Percentiles rank a stretch among this genome's conserved stretches.
Conservation (phyloP, 441 rosid genomes). For the Hura crepitans region DNA sequence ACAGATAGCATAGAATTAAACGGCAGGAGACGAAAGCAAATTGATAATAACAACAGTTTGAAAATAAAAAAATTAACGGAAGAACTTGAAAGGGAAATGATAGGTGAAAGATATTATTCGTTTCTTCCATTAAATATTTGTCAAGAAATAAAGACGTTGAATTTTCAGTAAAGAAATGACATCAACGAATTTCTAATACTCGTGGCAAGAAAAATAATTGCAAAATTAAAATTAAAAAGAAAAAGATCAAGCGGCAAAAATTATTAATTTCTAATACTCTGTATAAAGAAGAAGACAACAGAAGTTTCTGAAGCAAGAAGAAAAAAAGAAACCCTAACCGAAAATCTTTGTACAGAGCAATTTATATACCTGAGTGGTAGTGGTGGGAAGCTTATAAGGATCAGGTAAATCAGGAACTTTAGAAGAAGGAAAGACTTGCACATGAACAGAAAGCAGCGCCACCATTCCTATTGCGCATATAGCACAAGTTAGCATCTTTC, state of each 20-base stretch:
- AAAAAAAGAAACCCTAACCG: slow-evolving; percentile 15
- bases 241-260: neutral
- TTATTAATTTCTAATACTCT: too few species aligned
- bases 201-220: neutral
- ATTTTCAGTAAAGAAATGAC: neutral
- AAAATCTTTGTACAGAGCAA: neutral
- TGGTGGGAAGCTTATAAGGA: slow-evolving; percentile 39
- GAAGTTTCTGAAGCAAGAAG: neutral
- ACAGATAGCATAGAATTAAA: neutral
- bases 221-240: neutral
- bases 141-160: neutral
- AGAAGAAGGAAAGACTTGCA: slow-evolving; percentile 50
- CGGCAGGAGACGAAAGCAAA: neutral
- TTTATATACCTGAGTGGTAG: slow-evolving; percentile 39
- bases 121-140: neutral
- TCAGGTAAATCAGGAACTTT: slow-evolving; percentile 46
- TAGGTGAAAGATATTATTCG: neutral
- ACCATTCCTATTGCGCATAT: slow-evolving; percentile 50
- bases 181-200: neutral
- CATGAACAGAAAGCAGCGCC: slow-evolving; percentile 56
- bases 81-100: neutral
- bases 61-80: neutral
- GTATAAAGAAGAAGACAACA: neutral
- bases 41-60: neutral
- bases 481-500: slow-evolving; percentile 61